phyloP scores from a whole-genome alignment of 305 asterid species.

The Withania somnifera region DNA sequence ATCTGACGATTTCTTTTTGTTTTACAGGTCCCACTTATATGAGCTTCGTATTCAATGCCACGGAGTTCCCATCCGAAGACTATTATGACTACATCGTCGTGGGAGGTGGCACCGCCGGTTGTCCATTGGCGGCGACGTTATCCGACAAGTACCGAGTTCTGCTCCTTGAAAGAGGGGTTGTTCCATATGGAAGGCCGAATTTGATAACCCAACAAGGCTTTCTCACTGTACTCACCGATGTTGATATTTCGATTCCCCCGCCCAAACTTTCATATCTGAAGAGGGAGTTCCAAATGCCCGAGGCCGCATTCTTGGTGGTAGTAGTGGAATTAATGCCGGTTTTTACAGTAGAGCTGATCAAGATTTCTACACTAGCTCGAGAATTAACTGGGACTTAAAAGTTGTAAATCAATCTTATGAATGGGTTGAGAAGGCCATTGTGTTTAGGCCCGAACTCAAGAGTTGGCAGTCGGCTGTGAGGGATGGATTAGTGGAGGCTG shows the following conservation, averaged over 20 bases:
- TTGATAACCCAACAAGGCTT: slow-evolving; percentile 74
- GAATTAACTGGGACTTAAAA: slow-evolving; percentile 50
- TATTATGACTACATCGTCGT: slow-evolving; percentile 61
- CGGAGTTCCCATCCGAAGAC: slow-evolving; percentile 46
- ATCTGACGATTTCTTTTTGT: not conserved
- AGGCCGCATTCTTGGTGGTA: slow-evolving; percentile 94
- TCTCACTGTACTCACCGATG: slow-evolving; percentile 43
- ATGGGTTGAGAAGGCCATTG: slow-evolving; percentile 82
- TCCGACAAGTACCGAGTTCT: slow-evolving; percentile 57
- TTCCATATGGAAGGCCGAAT: slow-evolving; percentile 47
- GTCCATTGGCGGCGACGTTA: slow-evolving; percentile 88
- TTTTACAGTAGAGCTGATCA: slow-evolving; percentile 76
- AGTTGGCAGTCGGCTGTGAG: slow-evolving; percentile 80
- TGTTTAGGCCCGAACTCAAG: slow-evolving; percentile 64
- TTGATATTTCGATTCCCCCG: slow-evolving; percentile 57
- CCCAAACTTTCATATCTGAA: slow-evolving; percentile 71
- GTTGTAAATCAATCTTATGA: slow-evolving; percentile 67
- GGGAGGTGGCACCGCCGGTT: slow-evolving; percentile 76
- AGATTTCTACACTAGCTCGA: slow-evolving; percentile 44
- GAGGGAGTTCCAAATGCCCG: slow-evolving; percentile 91
- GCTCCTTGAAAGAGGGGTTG: slow-evolving; percentile 80
- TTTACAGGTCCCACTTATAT: slow-evolving; percentile 42
- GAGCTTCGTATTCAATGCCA: slow-evolving; percentile 37
- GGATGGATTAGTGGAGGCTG: slow-evolving; percentile 75
- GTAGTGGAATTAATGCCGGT: slow-evolving; percentile 83